Conservation (phyloP, 495 filamentous ascomycete species). For the Clavariopsis aquatica region DNA sequence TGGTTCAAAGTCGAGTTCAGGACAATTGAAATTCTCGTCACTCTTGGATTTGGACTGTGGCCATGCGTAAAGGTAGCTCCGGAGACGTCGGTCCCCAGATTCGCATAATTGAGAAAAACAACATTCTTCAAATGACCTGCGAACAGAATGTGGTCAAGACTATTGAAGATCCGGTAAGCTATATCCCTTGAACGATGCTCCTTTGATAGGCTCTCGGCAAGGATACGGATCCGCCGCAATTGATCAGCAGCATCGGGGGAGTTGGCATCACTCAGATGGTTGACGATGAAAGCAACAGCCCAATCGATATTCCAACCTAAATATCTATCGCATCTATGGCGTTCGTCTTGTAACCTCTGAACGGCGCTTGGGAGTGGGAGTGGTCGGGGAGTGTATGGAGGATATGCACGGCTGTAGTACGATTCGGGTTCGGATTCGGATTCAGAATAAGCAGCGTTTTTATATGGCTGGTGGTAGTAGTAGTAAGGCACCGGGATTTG, state of each 20-base stretch:
- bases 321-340: constrained; percentile 21
- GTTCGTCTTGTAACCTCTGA: constrained; percentile 14
- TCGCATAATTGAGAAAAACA: constrained; percentile 24
- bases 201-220: neutral
- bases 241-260: constrained; percentile 18
- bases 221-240: constrained; percentile 15
- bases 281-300: constrained; percentile 34
- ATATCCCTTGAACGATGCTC: constrained; percentile 10
- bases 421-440: constrained; percentile 12
- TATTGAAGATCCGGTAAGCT: constrained; percentile 22
- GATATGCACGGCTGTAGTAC: neutral
- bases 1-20: constrained; percentile 23
- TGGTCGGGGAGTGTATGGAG: constrained; percentile 3
- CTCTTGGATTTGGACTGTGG: constrained; percentile 9
- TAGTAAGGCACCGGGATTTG: constrained; percentile 1
- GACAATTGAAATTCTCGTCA: constrained; percentile 27
- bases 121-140: constrained; percentile 29
- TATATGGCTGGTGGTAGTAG: neutral
- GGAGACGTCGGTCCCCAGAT: constrained; percentile 21
- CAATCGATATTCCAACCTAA: constrained; percentile 36
- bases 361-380: neutral
- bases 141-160: constrained; percentile 30
- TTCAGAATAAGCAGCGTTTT: neutral
- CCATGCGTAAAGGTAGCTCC: constrained; percentile 29
- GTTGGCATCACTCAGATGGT: constrained; percentile 17